Base-by-base conservation (phyloP, 164 flowering plant species). In the Magnolia kwangsiensis region DNA sequence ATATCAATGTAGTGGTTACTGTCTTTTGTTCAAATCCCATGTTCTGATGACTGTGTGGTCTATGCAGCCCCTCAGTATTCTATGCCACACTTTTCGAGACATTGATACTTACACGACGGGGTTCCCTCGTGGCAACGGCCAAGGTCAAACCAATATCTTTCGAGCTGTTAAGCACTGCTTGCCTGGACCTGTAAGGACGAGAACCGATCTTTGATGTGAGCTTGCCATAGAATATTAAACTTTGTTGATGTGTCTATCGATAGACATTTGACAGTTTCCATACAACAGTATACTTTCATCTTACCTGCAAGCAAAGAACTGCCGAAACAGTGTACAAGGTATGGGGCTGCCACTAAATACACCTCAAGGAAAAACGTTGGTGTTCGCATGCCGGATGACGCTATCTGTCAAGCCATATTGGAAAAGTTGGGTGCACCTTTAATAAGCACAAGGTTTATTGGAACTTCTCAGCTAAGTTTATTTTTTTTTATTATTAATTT, bases 161-260 rank as follows among this genome's bases (percentile, higher is more conserved):
- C 93, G 97, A 81, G 89, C 87, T 75, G 94, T 91, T 23, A 93
- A 90, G 82, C 98, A 88, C 72, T 93, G 95, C 87, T 83, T 93
- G 79, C 98, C 98, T 75, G 98, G 98, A 20, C 98, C 97, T 65
- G 98, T 95, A 87, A 92, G 97, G 24, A 82, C 72, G 18, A 67
- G 55, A 29, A 24, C 65, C 74, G 24, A 68, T 72, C 66, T 19
- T 68, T 67, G 29, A 69, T 51, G 20, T 69, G n/a, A 37, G 58
- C 7, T 75, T 21, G 11, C 8, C 13, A 4, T 49, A 51, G 65
- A 31, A 68, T 71, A 76, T 77, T 67, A 6, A 72, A 27, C 18
- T 63, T n/a, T 49, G 9, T 8, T 19, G 16, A 9, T 74, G 8
- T 18, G 69, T 64, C 67, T 63, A 18, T 74, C 63, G 11, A 49